phyloP scores from a whole-genome alignment of 2,329 filamentous ascomycete genomes.

The Alternaria solani region DNA sequence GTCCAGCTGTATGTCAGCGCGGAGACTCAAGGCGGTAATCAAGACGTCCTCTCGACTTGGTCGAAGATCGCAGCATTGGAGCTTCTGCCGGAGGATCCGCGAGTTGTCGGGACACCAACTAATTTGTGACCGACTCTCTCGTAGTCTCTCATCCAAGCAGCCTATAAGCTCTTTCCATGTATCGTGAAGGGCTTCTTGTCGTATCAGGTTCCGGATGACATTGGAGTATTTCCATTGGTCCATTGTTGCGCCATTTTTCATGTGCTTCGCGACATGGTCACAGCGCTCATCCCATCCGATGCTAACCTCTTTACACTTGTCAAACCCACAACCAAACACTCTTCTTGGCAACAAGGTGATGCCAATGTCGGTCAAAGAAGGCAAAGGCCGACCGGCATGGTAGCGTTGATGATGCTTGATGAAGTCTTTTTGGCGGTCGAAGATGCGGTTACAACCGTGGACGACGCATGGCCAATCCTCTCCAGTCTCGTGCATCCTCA shows the following conservation, averaged over 20 bases:
- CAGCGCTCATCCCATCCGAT: conserved; percentile 51
- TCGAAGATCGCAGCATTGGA: conserved; percentile 49
- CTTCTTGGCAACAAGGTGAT: conserved; percentile 44
- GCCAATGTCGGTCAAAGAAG: conserved; percentile 47
- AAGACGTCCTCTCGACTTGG: conserved; percentile 49
- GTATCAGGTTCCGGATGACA: conserved; percentile 49
- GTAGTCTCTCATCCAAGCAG: conserved; percentile 43
- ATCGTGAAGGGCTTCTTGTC: conserved; percentile 48
- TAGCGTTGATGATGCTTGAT: conserved; percentile 49
- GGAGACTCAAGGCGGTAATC: conserved; percentile 47
- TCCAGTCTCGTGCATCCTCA: conserved; percentile 51
- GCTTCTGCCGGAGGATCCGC: conserved; percentile 46
- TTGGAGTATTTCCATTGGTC: conserved; percentile 52
- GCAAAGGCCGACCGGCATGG: conserved; percentile 46
- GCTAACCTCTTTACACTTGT: conserved; percentile 51
- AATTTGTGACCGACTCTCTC: conserved; percentile 48
- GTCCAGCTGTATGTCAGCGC: conserved; percentile 45
- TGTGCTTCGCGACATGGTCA: conserved; percentile 51
- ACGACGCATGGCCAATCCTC: conserved; percentile 50
- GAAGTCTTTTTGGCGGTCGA: conserved; percentile 50
- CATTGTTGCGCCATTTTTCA: conserved; percentile 48
- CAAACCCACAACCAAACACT: conserved; percentile 51
- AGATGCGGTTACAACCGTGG: conserved; percentile 46
- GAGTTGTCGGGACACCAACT: conserved; percentile 50
- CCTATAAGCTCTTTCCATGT: conserved; percentile 50